Base-by-base conservation (phyloP, 352 stramenopile genomes). In the Globisporangium viniferum region DNA sequence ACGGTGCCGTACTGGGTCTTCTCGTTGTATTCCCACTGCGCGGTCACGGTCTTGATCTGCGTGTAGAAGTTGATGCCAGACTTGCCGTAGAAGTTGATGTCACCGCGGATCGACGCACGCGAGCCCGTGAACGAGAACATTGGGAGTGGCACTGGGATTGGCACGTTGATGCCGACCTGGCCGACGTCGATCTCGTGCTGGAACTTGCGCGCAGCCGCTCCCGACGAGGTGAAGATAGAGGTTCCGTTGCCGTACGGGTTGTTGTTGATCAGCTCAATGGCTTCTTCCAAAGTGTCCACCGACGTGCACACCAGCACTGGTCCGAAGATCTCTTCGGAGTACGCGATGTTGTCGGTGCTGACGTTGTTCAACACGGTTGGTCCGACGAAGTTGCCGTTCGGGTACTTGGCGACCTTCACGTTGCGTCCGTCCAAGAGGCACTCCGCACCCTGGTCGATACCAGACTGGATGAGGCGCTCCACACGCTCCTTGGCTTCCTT, bases 121-220 rank as follows among this genome's bases (percentile, higher is more conserved):
- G 88, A 98, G 33, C 97, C 97, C 12, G 97, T 99, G 86, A 99
- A 99, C 36, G 90, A 98, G 78, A 99, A 99, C 77, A 99, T 97
- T 46, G 96, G 96, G 2, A 99, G 81, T 5, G 97, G 97, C 53
- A 99, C 97, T 1, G 97, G 97, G 75, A 99, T 99, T 36, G 97
- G 94, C 46, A 99, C 93, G 82, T 99, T 98, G 71, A 98, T 96
- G 44, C 95, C 95, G 27, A 99, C 94, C 79, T 99, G 96, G 41
- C 97, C 97, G 8, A 98, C 95, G 73, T 99, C 89, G 58, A 99
- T 92, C 70, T 98, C 94, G 73, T 97, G 85, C 79, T 98, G 95
- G 82, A 98, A 99, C 75, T 99, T 99, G 68, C 97, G 88, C 29
- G 97, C 97, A 1, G 92, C 92, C 33, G 92, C 83, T 62, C 97